phyloP scores from a whole-genome alignment of 257 asterid species.

The Plectranthus barbatus region DNA sequence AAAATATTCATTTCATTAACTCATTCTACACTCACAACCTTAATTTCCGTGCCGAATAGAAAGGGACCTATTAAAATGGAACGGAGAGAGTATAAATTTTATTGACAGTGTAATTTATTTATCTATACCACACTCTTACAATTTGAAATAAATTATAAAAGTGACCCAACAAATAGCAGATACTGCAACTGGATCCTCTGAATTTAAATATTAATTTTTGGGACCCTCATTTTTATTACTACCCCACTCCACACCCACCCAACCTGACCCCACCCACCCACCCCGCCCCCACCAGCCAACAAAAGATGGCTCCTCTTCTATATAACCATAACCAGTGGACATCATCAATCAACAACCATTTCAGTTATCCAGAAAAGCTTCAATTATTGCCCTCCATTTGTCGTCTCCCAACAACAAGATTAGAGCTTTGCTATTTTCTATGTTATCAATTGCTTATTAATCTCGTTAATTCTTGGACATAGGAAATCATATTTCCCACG shows the following conservation, averaged over 20 bases:
- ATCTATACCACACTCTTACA: too few species aligned
- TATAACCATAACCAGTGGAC: constrained; percentile 24
- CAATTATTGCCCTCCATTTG: constrained; percentile 17
- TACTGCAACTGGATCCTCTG: too few species aligned
- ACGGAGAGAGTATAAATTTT: too few species aligned
- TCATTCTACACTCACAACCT: too few species aligned
- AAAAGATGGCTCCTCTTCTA: constrained; percentile 5
- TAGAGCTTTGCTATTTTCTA: background rate
- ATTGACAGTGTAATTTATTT: too few species aligned
- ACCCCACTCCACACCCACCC: background rate
- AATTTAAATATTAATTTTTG: background rate
- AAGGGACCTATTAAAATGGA: too few species aligned
- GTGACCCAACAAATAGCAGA: too few species aligned
- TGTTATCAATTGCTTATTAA: background rate
- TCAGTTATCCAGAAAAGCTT: constrained; percentile 24
- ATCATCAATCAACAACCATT: background rate
- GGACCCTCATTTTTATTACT: background rate
- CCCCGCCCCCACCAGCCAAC: background rate
- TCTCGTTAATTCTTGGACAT: background rate
- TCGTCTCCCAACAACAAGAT: background rate
- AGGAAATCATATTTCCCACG: background rate
- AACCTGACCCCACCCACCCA: background rate
- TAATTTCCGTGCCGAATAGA: too few species aligned
- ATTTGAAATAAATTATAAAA: too few species aligned
- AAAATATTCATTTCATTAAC: too few species aligned